A percentile compares a stretch with the other conserved stretches of the same genome.
Conservation (phyloP, 2,329 filamentous ascomycete genomes). For the Alternaria viburni region DNA sequence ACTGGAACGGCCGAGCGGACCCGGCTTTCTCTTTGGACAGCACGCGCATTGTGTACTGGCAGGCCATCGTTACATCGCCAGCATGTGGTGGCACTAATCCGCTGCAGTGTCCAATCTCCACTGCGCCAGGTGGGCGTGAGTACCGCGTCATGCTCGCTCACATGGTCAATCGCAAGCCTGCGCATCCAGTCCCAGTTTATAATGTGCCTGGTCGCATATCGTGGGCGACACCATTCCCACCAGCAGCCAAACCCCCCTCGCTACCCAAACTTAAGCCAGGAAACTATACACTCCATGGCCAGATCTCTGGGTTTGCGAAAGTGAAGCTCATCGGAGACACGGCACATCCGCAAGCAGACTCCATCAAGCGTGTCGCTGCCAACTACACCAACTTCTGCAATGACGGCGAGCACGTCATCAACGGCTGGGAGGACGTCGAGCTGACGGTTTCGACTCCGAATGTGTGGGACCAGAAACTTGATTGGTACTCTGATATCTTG, state of each 20-base stretch:
- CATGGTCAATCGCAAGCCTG: conserved; percentile 43
- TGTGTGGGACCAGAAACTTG: conserved; percentile 33
- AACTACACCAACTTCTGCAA: conserved; percentile 50
- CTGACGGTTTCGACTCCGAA: conserved; percentile 8
- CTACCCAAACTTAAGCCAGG: conserved; percentile 1
- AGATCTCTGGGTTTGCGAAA: conserved; percentile 16
- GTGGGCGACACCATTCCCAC: conserved; percentile 45
- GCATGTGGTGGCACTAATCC: conserved; percentile 55
- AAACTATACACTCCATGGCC: conserved; percentile 17
- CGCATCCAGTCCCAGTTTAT: conserved; percentile 22
- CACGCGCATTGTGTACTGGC: conserved; percentile 53
- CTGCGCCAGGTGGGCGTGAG: conserved; percentile 47
- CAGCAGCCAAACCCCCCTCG: conserved; percentile 11
- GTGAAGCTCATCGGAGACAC: conserved; percentile 14
- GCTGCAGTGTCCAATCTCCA: conserved; percentile 51
- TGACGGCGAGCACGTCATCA: conserved; percentile 40
- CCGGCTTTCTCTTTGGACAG: conserved; percentile 52
- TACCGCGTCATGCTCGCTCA: conserved; percentile 54
- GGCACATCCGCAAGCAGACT: not conserved
- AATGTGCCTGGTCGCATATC: conserved; percentile 39
- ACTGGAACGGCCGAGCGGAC: conserved; percentile 59
- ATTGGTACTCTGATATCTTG: conserved; percentile 51
- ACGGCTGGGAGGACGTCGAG: conserved; percentile 48
- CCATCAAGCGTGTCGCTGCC: conserved; percentile 40
- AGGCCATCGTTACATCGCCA: conserved; percentile 48